These are phyloP conservation scores for Phytophthora rubi DNA, from an alignment of 352 stramenopile species.

Conservation along the genomic window DNA sequence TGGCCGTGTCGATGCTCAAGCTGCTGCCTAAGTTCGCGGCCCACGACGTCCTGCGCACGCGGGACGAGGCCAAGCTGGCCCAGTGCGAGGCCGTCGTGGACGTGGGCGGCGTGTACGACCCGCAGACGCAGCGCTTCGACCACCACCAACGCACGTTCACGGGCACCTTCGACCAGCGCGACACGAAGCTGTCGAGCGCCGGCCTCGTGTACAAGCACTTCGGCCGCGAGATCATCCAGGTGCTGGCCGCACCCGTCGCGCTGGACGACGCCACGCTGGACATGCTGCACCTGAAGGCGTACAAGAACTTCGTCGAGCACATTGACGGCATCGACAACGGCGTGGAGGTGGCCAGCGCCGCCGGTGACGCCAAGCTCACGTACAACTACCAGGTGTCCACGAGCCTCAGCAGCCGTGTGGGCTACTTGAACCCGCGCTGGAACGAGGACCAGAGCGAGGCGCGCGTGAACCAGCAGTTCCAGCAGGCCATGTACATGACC, in stretches of 20 bases:
- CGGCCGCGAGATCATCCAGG: slow-evolving; percentile 95
- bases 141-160: slow-evolving; percentile 97
- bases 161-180: slow-evolving; percentile 79
- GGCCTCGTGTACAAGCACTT: slow-evolving; percentile 99
- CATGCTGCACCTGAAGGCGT: slow-evolving; percentile 92
- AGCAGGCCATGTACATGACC: slow-evolving; percentile 94
- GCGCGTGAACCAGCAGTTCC: slow-evolving; percentile 92
- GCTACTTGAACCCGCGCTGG: slow-evolving; percentile 95
- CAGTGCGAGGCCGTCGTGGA: slow-evolving; percentile 96
- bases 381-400: slow-evolving; percentile 84
- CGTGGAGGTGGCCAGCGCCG: slow-evolving; percentile 82
- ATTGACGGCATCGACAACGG: slow-evolving; percentile 99
- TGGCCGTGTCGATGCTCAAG: slow-evolving; percentile 97
- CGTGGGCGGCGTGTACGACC: slow-evolving; percentile 96
- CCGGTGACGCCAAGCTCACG: slow-evolving; percentile 36
- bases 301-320: slow-evolving; percentile 97
- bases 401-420: slow-evolving; percentile 88
- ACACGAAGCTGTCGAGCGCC: slow-evolving; percentile 95
- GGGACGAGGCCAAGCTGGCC: slow-evolving; percentile 92
- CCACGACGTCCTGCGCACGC: slow-evolving; percentile 86
- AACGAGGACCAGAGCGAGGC: slow-evolving; percentile 92
- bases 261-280: slow-evolving; percentile 82
- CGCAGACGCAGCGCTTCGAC: slow-evolving; percentile 92
- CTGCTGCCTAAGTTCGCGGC: slow-evolving; percentile 91
- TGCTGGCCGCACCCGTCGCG: slow-evolving; percentile 49